phyloP scores from a whole-genome alignment of 768 basidiomycete species.

The Heimioporus sp. region DNA sequence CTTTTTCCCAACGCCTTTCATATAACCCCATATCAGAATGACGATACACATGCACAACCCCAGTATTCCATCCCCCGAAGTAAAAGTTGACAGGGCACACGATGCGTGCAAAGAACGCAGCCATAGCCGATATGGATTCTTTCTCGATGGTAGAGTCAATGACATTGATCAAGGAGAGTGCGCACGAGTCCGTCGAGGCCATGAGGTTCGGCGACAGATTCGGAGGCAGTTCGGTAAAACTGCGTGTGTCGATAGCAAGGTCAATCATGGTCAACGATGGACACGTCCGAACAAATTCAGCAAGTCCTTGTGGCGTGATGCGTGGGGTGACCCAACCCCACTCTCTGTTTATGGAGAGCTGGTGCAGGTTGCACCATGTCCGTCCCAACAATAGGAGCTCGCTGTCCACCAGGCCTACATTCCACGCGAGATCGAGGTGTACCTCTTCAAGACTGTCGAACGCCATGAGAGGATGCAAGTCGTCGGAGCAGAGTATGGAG shows the following conservation, averaged over 20 bases:
- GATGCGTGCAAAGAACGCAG: neutral
- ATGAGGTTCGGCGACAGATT: neutral
- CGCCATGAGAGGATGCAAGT: neutral
- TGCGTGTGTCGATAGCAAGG: constrained; percentile 8
- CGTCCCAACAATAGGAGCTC: neutral
- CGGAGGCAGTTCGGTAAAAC: neutral
- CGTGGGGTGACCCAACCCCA: constrained; percentile 6
- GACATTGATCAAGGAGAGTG: neutral
- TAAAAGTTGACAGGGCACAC: too few species aligned
- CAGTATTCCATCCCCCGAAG: too few species aligned
- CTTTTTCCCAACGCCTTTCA: too few species aligned
- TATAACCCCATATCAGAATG: too few species aligned
- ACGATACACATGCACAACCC: too few species aligned
- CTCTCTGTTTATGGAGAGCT: constrained; percentile 1
- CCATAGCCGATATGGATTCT: neutral
- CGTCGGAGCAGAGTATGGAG: neutral
- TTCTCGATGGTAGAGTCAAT: constrained; percentile 3
- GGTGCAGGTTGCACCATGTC: constrained; percentile 8
- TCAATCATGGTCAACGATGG: neutral
- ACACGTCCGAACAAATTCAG: neutral
- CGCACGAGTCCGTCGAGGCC: too few species aligned
- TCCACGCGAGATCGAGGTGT: neutral
- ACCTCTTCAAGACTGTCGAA: constrained; percentile 1
- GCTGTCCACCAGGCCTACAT: neutral
- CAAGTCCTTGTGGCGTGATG: constrained; percentile 9